These are phyloP conservation scores for Saccharomyces hybrid DNA, from an alignment of 1,139 yeast genomes.

Conservation along the genomic window DNA sequence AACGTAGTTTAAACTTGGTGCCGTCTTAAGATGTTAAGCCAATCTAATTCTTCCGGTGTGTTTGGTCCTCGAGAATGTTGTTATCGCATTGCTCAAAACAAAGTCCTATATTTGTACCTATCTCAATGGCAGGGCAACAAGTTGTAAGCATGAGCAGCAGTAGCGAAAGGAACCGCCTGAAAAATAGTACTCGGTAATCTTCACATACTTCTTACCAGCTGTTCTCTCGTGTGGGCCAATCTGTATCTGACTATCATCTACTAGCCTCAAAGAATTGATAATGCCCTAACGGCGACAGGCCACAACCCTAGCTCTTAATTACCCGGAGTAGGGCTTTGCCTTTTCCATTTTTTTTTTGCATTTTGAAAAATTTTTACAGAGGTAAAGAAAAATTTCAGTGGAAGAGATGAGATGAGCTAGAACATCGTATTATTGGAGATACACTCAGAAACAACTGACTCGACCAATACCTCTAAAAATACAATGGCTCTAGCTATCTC, in stretches of 20 bases:
- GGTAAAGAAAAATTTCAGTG: background rate
- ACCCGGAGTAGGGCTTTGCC: background rate
- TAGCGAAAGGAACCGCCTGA: no score
- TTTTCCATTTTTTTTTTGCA: background rate
- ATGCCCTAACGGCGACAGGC: background rate
- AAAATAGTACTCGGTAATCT: no score
- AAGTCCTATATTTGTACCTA: no score
- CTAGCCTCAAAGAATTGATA: background rate
- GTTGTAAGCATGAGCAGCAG: no score
- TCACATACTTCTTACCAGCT: background rate
- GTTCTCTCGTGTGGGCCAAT: background rate
- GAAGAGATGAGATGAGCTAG: conserved; percentile 6
- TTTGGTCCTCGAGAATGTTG: no score
- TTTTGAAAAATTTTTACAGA: conserved; percentile 3
- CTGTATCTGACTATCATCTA: background rate
- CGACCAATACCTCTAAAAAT: conserved; percentile 11
- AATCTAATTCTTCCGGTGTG: no score
- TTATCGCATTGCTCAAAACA: no score
- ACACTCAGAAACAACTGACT: conserved; percentile 7
- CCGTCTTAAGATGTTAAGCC: no score
- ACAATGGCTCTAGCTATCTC: conserved; percentile 58
- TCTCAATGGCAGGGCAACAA: no score
- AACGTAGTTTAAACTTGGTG: no score
- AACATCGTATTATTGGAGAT: conserved; percentile 1
- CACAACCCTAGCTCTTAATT: background rate